These are phyloP conservation scores for Marasmius fiardii DNA, from an alignment of 1,284 basidiomycete genomes.

Conservation along the genomic window DNA sequence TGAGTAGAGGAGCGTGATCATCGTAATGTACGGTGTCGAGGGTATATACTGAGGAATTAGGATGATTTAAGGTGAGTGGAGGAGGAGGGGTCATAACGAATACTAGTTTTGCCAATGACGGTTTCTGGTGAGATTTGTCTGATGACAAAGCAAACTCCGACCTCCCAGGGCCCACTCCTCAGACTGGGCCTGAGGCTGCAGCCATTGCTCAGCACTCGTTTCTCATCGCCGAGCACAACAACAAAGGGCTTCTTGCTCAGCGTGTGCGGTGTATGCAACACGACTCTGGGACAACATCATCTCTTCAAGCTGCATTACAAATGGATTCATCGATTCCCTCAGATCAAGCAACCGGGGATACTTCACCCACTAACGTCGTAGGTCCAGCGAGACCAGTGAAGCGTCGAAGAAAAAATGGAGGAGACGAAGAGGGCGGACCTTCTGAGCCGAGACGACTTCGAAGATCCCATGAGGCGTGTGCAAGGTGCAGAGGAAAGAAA, in stretches of 20 bases:
- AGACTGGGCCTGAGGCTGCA: no score
- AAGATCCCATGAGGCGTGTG: slow-evolving; percentile 84
- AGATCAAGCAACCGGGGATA: no score
- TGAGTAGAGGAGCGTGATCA: slow-evolving; percentile 32
- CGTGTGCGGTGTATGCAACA: not conserved
- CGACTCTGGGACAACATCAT: slow-evolving; percentile 26
- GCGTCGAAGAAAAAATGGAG: slow-evolving; percentile 51
- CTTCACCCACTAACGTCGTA: slow-evolving; percentile 36
- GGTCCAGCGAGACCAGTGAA: slow-evolving; percentile 42
- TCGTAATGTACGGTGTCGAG: slow-evolving; percentile 49
- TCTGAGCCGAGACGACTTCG: slow-evolving; percentile 73
- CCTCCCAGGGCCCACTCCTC: no score
- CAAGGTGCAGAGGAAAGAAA: slow-evolving; percentile 87
- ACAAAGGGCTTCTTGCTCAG: not conserved
- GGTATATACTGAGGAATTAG: slow-evolving; percentile 61
- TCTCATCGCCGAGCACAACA: slow-evolving; percentile 1
- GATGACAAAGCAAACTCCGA: slow-evolving; percentile 4
- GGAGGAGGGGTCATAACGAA: slow-evolving; percentile 5
- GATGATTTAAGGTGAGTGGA: slow-evolving; percentile 9
- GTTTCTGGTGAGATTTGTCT: not conserved
- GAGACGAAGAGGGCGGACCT: slow-evolving; percentile 47
- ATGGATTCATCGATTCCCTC: slow-evolving; percentile 47
- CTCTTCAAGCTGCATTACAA: slow-evolving; percentile 58
- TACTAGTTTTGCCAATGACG: not conserved
- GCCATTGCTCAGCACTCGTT: slow-evolving; percentile 16